Evolutionary conservation across 2,329 filamentous ascomycete genomes (phyloP).

Genomic region (Trichoderma asperellum): DNA sequence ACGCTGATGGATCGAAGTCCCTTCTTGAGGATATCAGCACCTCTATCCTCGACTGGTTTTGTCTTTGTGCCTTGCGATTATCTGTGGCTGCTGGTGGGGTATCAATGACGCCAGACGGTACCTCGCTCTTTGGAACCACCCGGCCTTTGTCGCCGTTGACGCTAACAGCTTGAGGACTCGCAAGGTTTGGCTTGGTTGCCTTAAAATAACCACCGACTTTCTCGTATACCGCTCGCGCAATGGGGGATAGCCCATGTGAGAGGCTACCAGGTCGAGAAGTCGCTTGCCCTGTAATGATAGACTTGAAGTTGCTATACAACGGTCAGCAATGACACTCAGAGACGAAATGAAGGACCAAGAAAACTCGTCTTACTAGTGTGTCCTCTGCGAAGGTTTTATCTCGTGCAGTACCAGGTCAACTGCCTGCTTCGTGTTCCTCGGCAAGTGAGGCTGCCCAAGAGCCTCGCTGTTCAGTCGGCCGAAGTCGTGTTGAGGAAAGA

Average conservation of each 20-base stretch:
- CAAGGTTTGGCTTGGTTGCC: constrained; percentile 41
- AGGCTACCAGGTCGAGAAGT: constrained; percentile 38
- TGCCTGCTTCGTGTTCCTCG: constrained; percentile 70
- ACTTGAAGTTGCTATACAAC: constrained; percentile 56
- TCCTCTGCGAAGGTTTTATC: constrained; percentile 70
- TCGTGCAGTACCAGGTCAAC: constrained; percentile 76
- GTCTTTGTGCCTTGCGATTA: constrained; percentile 40
- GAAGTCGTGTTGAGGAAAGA: constrained; percentile 60
- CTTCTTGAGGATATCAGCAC: constrained; percentile 53
- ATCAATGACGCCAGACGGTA: constrained; percentile 30
- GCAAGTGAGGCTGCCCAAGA: constrained; percentile 58
- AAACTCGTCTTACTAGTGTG: constrained; percentile 61
- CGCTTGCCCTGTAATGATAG: constrained; percentile 35
- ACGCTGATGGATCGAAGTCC: constrained; percentile 44
- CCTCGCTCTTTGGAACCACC: constrained; percentile 33
- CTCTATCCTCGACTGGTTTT: constrained; percentile 50
- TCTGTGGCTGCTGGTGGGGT: constrained; percentile 30
- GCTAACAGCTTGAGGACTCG: constrained; percentile 44
- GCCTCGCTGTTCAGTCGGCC: constrained; percentile 74
- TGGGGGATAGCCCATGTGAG: constrained; percentile 53
- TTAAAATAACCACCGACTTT: constrained; percentile 48
- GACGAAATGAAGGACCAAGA: constrained; percentile 34
- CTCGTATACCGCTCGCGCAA: constrained; percentile 49
- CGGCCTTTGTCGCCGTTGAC: constrained; percentile 38
- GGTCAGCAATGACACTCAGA: neutral